Conservation (phyloP, 139 green algal genomes). For the Chlamydomonas asymmetrica region DNA sequence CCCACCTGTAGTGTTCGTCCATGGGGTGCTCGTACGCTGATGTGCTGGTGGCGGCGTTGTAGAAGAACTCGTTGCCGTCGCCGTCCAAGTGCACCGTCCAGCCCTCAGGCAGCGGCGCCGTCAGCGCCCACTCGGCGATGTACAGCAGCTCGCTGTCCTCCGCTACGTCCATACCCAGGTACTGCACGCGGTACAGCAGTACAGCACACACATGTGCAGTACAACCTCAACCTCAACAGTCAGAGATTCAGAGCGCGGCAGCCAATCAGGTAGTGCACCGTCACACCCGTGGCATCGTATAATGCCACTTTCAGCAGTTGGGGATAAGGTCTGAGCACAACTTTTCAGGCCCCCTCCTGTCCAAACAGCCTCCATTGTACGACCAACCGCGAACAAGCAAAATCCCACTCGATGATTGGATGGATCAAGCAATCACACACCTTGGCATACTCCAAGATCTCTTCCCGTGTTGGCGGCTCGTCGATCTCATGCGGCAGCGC, state of each 20-base stretch:
- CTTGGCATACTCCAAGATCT: slow-evolving; percentile 45
- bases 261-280: no score
- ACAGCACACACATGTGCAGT: no score
- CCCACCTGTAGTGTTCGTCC: slow-evolving; percentile 66
- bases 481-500: slow-evolving; percentile 31
- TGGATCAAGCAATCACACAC: no score
- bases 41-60: slow-evolving; percentile 56
- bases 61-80: slow-evolving; percentile 66
- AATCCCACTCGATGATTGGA: no score
- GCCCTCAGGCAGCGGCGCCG: slow-evolving; percentile 63
- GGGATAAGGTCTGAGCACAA: no score
- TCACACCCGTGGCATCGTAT: no score
- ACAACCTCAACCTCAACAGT: no score
- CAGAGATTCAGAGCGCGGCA: no score
- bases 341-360: no score
- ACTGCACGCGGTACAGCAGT: slow-evolving; percentile 15
- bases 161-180: slow-evolving; percentile 58
- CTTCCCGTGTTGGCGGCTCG: slow-evolving; percentile 38
- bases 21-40: slow-evolving; percentile 77
- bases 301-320: no score
- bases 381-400: no score
- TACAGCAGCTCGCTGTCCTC: slow-evolving; percentile 69
- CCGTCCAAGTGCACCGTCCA: slow-evolving; percentile 68
- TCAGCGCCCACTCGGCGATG: slow-evolving; percentile 81
- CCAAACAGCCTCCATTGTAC: no score